phyloP scores from a whole-genome alignment of 192 early-diverging fungal genomes.

The Linderina pennispora region DNA sequence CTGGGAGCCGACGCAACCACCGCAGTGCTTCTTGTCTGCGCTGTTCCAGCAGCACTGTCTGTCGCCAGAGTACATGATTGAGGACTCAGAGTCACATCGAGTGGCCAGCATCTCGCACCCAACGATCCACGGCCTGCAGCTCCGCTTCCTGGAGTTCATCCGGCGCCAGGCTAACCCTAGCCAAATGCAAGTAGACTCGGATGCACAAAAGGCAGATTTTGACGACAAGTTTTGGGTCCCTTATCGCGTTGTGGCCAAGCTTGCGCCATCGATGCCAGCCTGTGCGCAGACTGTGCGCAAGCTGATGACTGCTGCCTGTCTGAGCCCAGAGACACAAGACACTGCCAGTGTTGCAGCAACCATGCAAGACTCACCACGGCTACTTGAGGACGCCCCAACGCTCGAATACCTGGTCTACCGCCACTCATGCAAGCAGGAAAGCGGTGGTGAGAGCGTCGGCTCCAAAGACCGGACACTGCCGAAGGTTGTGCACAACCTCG shows the following conservation, averaged over 20 bases:
- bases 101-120: slow-evolving; percentile 20
- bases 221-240: slow-evolving; percentile 21
- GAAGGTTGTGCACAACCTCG: background rate
- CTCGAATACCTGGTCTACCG: slow-evolving; percentile 18
- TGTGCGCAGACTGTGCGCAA: slow-evolving; percentile 36
- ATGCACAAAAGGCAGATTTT: background rate
- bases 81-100: slow-evolving; percentile 14
- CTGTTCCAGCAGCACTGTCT: slow-evolving; percentile 17
- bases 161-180: no score
- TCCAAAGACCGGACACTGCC: background rate
- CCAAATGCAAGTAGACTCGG: no score
- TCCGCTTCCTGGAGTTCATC: slow-evolving; percentile 24
- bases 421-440: background rate
- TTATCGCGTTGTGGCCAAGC: slow-evolving; percentile 17
- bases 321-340: no score
- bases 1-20: slow-evolving; percentile 27
- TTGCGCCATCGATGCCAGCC: slow-evolving; percentile 26
- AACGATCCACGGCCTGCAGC: slow-evolving; percentile 19
- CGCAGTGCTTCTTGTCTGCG: slow-evolving; percentile 27
- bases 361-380: slow-evolving; percentile 22
- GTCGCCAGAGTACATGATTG: slow-evolving; percentile 6
- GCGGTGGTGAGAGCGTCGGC: background rate
- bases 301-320: slow-evolving; percentile 20
- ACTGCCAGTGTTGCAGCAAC: background rate
- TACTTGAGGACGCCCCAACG: slow-evolving; percentile 41